Conservation (phyloP, 129 eudicot genomes). For the Kitagawia praeruptora region DNA sequence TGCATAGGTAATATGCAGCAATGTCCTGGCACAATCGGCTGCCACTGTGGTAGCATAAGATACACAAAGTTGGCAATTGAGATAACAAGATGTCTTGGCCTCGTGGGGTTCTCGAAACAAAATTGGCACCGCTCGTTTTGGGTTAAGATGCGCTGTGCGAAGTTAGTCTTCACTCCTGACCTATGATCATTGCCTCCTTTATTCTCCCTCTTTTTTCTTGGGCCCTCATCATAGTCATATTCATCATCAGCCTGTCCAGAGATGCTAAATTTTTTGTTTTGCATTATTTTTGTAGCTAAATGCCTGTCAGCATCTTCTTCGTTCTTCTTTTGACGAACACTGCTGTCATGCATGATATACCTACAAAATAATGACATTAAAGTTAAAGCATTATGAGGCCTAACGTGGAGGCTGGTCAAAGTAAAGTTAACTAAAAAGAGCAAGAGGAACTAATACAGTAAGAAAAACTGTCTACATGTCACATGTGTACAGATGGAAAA, state of each 20-base stretch:
- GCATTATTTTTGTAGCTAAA: slow-evolving; percentile 67
- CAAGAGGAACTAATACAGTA: not conserved
- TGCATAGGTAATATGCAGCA: slow-evolving; percentile 89
- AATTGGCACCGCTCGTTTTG: slow-evolving; percentile 87
- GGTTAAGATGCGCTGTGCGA: slow-evolving; percentile 52
- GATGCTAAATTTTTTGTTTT: slow-evolving; percentile 45
- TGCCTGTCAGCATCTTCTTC: slow-evolving; percentile 79
- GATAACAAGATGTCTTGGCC: slow-evolving; percentile 79
- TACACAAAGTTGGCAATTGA: slow-evolving; percentile 91
- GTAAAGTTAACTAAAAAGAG: not conserved
- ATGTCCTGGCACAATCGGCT: slow-evolving; percentile 79
- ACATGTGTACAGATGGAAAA: not conserved
- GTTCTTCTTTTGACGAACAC: slow-evolving; percentile 47
- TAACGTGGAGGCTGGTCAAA: not conserved
- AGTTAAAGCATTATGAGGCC: not conserved
- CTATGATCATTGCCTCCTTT: slow-evolving; percentile 37
- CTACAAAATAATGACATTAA: slow-evolving; percentile 19
- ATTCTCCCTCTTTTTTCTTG: slow-evolving; percentile 48
- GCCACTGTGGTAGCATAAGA: slow-evolving; percentile 69
- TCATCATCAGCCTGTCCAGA: slow-evolving; percentile 84
- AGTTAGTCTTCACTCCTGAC: slow-evolving; percentile 26
- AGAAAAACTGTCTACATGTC: not conserved
- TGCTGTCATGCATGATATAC: slow-evolving; percentile 39
- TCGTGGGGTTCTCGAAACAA: slow-evolving; percentile 80
- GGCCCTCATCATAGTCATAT: slow-evolving; percentile 80